Conservation (phyloP, 2,329 filamentous ascomycete genomes). For the Fusarium piperis region DNA sequence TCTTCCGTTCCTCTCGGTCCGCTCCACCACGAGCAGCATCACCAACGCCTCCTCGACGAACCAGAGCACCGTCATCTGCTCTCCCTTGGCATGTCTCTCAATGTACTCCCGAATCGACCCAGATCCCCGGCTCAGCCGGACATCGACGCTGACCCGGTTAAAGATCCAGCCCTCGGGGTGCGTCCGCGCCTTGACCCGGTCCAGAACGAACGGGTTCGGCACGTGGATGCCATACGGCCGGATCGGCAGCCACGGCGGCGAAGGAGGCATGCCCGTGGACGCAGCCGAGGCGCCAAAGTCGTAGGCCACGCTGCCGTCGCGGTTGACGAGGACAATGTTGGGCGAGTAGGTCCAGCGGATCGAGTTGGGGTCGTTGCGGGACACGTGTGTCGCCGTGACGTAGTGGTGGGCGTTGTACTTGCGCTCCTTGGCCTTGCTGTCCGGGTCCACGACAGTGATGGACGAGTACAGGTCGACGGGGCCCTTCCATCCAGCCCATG, state of each 20-base stretch:
- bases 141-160: conserved; percentile 48
- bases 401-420: conserved; percentile 50
- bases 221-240: conserved; percentile 45
- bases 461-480: conserved; percentile 48
- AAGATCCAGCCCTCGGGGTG: conserved; percentile 48
- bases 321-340: conserved; percentile 42
- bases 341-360: conserved; percentile 49
- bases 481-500: conserved; percentile 50
- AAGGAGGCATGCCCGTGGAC: conserved; percentile 22
- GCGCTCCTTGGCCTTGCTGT: conserved; percentile 40
- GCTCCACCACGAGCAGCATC: conserved; percentile 48
- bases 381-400: conserved; percentile 48
- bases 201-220: conserved; percentile 46
- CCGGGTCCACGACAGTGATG: conserved; percentile 45
- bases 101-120: conserved; percentile 47
- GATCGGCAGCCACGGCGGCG: conserved; percentile 37
- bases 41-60: conserved; percentile 48
- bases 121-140: conserved; percentile 44
- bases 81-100: conserved; percentile 46
- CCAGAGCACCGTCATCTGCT: conserved; percentile 51
- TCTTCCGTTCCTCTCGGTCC: conserved; percentile 25
- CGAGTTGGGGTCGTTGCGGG: conserved; percentile 46
- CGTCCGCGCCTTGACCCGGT: conserved; percentile 47
- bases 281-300: conserved; percentile 41
- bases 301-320: conserved; percentile 45